Percentiles rank a stretch among this genome's conserved stretches.
Conservation (phyloP, 306 rosid genomes). For the Ceratonia siliqua region DNA sequence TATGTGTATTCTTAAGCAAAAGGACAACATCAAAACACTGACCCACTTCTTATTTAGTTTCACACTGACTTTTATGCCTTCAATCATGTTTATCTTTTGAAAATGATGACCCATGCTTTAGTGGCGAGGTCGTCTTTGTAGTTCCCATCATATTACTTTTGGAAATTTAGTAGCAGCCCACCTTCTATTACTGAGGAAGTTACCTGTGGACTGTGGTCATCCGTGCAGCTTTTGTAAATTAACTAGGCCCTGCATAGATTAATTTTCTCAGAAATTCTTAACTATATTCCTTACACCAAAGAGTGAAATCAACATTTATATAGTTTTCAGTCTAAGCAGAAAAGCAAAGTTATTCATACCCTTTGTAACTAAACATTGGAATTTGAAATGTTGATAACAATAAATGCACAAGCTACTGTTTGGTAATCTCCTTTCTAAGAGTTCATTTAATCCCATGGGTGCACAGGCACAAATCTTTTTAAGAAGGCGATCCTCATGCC, state of each 20-base stretch:
- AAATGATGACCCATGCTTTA: slow-evolving; percentile 32
- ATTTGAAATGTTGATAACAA: too few relatives aligned
- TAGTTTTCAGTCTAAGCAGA: too few relatives aligned
- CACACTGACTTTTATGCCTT: slow-evolving; percentile 41
- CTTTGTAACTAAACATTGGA: too few relatives aligned
- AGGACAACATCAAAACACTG: too few relatives aligned
- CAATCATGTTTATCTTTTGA: slow-evolving; percentile 20
- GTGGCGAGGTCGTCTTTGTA: slow-evolving; percentile 18
- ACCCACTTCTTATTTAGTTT: slow-evolving; percentile 20
- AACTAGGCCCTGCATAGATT: slow-evolving; percentile 26
- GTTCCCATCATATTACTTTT: slow-evolving; percentile 7
- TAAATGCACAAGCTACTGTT: too few relatives aligned
- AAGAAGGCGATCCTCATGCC: too few relatives aligned
- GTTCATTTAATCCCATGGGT: too few relatives aligned
- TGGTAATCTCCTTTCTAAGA: too few relatives aligned
- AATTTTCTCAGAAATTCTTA: not conserved
- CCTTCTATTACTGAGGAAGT: slow-evolving; percentile 33
- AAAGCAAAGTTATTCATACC: too few relatives aligned
- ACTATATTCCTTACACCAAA: not conserved
- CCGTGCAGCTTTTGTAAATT: slow-evolving; percentile 32
- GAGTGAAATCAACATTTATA: too few relatives aligned
- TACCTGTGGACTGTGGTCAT: slow-evolving; percentile 26
- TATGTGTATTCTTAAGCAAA: too few relatives aligned
- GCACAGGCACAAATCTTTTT: too few relatives aligned
- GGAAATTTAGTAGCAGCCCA: slow-evolving; percentile 7